Evolutionary conservation across 1,284 basidiomycete genomes (phyloP), one percentile per base, ranked within the genome.

Genomic region (Porogramme epimiltina): DNA sequence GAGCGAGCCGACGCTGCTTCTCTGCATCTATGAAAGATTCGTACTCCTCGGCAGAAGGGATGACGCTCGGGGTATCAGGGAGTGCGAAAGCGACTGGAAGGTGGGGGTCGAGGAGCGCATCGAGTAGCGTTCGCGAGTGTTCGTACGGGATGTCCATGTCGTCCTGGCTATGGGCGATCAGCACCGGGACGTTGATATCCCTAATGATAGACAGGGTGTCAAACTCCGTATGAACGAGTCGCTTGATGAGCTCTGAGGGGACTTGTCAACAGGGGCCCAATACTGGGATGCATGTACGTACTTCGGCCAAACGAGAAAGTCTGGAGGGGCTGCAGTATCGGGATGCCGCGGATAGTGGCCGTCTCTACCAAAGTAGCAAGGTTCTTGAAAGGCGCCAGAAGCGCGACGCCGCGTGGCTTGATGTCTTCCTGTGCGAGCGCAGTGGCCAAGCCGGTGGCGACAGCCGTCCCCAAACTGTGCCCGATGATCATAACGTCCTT

Each of bases 391-490:
- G 92, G 89, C 47, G 91, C 86, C 54, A 93, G 75, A 8, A 95
- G 70, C 3, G 89, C 85, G 1, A 91, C 66, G 0, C 88, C 90
- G 53, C 78, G 78, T 10, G 80, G 78, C 33, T 70, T 69, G 41
- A 75, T 65, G 28, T 76, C 77, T 49, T 87, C 82, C 4, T 70
- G 70, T 8, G 77, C 77, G 3, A 95, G 73, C 41, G 80, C 72
- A 2, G 78, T 79, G 0, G 76, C 84, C 2, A 93, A 71, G 16
- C 81, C 79, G 4, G 86, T 79, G 0, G 82, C 76, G 2, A 95
- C 85, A 1, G 86, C 92, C 0, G 93, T 93, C 0, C 93, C 93
- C 2, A 95, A 71, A 57, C 89, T 91, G 63, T 93, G 90, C 0
- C 93, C 93, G 8, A 92, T 75, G 37, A 95, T 70, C 6, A 90